Conservation (phyloP, 805 yeast genomes). For the Suhomyces xylopsoci region DNA sequence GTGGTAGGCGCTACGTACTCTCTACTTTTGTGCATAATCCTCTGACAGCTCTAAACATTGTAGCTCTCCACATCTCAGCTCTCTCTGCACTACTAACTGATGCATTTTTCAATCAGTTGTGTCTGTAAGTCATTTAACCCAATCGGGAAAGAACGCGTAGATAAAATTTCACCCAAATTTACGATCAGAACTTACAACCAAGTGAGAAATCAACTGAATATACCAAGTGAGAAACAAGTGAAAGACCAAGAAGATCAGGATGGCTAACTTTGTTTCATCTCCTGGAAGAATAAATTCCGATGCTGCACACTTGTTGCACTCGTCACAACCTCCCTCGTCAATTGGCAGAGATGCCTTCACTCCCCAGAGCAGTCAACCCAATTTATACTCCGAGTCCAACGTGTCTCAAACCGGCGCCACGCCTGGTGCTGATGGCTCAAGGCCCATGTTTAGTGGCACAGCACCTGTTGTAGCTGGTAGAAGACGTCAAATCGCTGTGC, state of each 20-base stretch:
- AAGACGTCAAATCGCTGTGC: conserved; percentile 64
- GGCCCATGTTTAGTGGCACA: conserved; percentile 1
- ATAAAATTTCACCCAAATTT: not conserved
- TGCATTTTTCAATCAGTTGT: not conserved
- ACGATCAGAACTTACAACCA: not conserved
- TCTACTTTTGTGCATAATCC: not conserved
- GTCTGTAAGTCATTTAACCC: not conserved
- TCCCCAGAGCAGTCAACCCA: conserved; percentile 26
- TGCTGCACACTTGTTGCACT: conserved; percentile 38
- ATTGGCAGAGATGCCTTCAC: conserved; percentile 36
- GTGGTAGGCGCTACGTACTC: not conserved
- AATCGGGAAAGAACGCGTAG: not conserved
- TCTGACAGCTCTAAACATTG: not conserved
- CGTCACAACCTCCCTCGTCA: conserved; percentile 44
- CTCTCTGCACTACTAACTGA: not conserved
- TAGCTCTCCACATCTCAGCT: not conserved
- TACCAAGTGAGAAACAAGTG: not conserved
- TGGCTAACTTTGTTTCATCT: conserved; percentile 44
- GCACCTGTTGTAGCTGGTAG: conserved; percentile 32
- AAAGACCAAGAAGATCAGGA: conserved; percentile 7
- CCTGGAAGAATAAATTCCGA: conserved; percentile 45
- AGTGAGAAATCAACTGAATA: not conserved
- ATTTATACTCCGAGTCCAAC: conserved; percentile 25
- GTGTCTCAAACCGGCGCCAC: conserved; percentile 13
- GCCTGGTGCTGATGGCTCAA: conserved; percentile 1